phyloP scores from a whole-genome alignment of 2,329 filamentous ascomycete genomes.

The Ceratocystis lukuohia region DNA sequence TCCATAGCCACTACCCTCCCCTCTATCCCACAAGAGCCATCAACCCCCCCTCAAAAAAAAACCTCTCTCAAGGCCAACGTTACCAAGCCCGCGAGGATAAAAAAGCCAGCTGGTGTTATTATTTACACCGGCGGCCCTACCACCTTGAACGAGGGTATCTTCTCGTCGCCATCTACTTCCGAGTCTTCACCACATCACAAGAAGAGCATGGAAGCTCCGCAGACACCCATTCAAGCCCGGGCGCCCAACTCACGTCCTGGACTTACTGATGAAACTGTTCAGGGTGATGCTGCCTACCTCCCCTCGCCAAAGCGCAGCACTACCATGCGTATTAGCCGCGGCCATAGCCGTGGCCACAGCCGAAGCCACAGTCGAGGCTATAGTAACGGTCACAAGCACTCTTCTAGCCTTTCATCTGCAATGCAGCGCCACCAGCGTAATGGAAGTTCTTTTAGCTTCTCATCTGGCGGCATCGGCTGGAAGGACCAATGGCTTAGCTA shows the following conservation, averaged over 20 bases:
- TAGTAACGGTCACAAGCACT: constrained; percentile 5
- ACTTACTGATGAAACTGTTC: constrained; percentile 47
- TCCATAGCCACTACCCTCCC: constrained; percentile 20
- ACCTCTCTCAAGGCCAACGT: constrained; percentile 22
- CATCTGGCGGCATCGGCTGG: constrained; percentile 30
- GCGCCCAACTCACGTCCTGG: constrained; percentile 50
- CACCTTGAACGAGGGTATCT: constrained; percentile 12
- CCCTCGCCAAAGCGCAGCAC: constrained; percentile 39
- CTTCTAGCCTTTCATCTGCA: constrained; percentile 5
- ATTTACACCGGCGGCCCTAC: constrained; percentile 33
- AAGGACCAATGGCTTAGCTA: constrained; percentile 31
- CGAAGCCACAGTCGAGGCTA: not conserved
- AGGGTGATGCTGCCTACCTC: constrained; percentile 48
- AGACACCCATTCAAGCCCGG: constrained; percentile 37
- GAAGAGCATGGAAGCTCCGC: constrained; percentile 33
- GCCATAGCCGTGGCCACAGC: constrained; percentile 24
- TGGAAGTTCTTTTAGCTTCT: constrained; percentile 35
- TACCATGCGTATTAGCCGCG: constrained; percentile 36
- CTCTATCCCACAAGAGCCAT: constrained; percentile 24
- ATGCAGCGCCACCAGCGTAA: constrained; percentile 25
- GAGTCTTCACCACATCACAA: constrained; percentile 26
- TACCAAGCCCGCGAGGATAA: constrained; percentile 21
- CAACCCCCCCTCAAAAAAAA: constrained; percentile 23
- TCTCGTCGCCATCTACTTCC: constrained; percentile 24
- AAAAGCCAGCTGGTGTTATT: constrained; percentile 41